Conservation (phyloP, 192 early-diverging fungal genomes). For the Entomortierella parvispora region DNA sequence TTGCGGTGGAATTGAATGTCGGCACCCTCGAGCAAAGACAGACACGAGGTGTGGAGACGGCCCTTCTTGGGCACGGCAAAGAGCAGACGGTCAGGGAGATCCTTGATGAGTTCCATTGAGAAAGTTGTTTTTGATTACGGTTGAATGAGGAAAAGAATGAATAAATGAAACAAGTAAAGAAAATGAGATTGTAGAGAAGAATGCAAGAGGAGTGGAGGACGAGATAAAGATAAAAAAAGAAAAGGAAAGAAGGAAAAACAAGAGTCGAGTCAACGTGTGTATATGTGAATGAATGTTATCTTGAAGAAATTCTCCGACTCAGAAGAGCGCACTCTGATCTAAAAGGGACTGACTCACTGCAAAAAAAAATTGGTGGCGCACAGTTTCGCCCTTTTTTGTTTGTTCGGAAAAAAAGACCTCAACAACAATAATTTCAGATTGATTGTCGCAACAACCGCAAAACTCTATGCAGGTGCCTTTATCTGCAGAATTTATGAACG, state of each 20-base stretch:
- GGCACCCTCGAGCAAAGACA: slow-evolving; percentile 85
- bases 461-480: too few relatives aligned
- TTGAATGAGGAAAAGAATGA: background rate
- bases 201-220: too few relatives aligned
- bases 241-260: too few relatives aligned
- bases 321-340: background rate
- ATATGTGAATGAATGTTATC: background rate
- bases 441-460: too few relatives aligned
- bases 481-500: too few relatives aligned
- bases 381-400: background rate
- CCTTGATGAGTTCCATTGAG: slow-evolving; percentile 67
- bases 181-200: too few relatives aligned
- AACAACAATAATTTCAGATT: background rate
- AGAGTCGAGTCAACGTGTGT: too few relatives aligned
- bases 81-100: slow-evolving; percentile 78
- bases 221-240: too few relatives aligned
- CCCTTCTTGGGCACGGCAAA: slow-evolving; percentile 99
- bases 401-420: background rate
- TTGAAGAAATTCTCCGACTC: background rate
- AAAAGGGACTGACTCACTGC: too few relatives aligned
- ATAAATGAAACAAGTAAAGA: background rate
- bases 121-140: background rate
- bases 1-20: slow-evolving; percentile 96
- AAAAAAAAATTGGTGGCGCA: too few relatives aligned
- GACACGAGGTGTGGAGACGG: slow-evolving; percentile 90